Evolutionary conservation across 2,329 filamentous ascomycete genomes (phyloP).

Genomic region (Claviceps pusilla): DNA sequence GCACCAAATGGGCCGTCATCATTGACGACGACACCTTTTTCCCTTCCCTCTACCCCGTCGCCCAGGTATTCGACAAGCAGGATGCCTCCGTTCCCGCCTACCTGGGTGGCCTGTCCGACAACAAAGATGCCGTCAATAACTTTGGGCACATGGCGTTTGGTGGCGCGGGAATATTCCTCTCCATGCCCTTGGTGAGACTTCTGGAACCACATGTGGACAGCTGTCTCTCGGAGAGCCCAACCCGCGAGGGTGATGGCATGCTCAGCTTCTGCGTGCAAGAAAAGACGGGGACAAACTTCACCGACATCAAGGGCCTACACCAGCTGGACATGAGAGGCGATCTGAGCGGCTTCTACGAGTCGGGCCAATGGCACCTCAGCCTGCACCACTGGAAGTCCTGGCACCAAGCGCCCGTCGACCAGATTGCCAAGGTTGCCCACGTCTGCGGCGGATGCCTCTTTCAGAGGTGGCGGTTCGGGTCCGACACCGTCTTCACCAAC

Average conservation of each 20-base stretch:
- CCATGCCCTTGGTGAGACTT: slow-evolving; percentile 32
- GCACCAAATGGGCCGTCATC: slow-evolving; percentile 39
- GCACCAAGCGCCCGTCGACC: slow-evolving; percentile 29
- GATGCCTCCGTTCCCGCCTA: slow-evolving; percentile 36
- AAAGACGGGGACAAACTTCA: slow-evolving; percentile 38
- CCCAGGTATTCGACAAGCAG: slow-evolving; percentile 29
- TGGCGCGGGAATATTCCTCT: slow-evolving; percentile 45
- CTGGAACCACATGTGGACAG: slow-evolving; percentile 31
- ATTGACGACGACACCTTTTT: slow-evolving; percentile 53
- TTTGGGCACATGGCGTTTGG: slow-evolving; percentile 48
- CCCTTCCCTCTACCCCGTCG: slow-evolving; percentile 35
- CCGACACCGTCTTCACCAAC: slow-evolving; percentile 39
- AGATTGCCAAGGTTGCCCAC: slow-evolving; percentile 7
- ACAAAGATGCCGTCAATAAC: slow-evolving; percentile 31
- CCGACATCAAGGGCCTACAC: slow-evolving; percentile 37
- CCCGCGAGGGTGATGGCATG: slow-evolving; percentile 36
- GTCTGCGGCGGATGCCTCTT: slow-evolving; percentile 46
- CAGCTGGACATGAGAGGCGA: slow-evolving; percentile 43
- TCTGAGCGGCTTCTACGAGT: slow-evolving; percentile 44
- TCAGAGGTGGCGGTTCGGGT: slow-evolving; percentile 35
- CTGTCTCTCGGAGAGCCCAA: slow-evolving; percentile 30
- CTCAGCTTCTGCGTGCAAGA: slow-evolving; percentile 42
- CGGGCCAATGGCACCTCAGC: slow-evolving; percentile 36
- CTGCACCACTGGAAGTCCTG: slow-evolving; percentile 51
- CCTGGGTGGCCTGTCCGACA: slow-evolving; percentile 43